Percentiles rank a stretch among this genome's conserved stretches.
Conservation (phyloP, 768 basidiomycete species). For the Suillus paluster region DNA sequence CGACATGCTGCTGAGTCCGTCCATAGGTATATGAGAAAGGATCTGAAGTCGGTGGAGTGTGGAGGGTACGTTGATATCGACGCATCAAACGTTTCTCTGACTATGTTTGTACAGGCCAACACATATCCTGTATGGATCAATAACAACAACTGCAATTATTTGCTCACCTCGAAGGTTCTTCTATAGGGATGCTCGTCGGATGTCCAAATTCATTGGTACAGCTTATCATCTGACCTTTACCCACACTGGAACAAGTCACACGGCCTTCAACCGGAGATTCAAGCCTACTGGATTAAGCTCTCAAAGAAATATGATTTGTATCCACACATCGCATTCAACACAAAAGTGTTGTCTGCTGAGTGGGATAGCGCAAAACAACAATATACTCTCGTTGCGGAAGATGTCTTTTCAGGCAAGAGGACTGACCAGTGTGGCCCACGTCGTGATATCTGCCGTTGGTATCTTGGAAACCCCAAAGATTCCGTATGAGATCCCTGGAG, state of each 20-base stretch:
- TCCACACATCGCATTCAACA: conserved; percentile 46
- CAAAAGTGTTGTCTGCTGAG: conserved; percentile 44
- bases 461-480: conserved; percentile 48
- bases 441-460: conserved; percentile 56
- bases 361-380: conserved; percentile 45
- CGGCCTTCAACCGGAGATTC: conserved; percentile 45
- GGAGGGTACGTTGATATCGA: conserved; percentile 44
- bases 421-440: conserved; percentile 42
- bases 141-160: background rate
- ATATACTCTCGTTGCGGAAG: conserved; percentile 42
- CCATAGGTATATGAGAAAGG: conserved; percentile 54
- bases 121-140: conserved; percentile 24
- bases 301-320: conserved; percentile 47
- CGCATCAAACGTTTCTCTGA: background rate
- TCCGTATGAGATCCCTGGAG: conserved; percentile 38
- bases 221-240: conserved; percentile 50
- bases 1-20: background rate
- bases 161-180: background rate
- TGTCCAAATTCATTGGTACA: conserved; percentile 46
- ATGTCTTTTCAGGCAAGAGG: conserved; percentile 35
- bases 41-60: conserved; percentile 51
- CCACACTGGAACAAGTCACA: conserved; percentile 49
- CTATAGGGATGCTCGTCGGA: conserved; percentile 52
- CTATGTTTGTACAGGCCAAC: conserved; percentile 25
- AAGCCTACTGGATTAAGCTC: conserved; percentile 46